These are phyloP conservation scores for Amaranthus tricolor DNA, from an alignment of 179 eudicot species.

Conservation along the genomic window DNA sequence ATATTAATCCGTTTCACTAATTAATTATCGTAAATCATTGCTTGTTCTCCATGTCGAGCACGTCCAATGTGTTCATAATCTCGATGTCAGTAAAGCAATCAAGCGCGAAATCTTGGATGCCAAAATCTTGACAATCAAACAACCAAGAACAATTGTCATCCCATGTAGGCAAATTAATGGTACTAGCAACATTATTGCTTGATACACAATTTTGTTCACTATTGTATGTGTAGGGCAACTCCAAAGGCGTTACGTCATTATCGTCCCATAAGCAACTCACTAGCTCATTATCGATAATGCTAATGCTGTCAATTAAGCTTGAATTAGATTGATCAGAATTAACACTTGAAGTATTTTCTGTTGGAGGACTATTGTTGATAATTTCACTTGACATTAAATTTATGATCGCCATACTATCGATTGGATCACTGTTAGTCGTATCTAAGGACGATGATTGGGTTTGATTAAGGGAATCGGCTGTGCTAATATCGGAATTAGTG, in stretches of 20 bases:
- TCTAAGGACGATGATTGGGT: conserved; percentile 23
- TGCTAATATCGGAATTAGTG: conserved; percentile 29
- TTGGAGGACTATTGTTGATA: conserved; percentile 28
- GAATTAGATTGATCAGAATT: conserved; percentile 27
- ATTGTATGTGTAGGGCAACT: conserved; percentile 30
- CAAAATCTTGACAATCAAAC: conserved; percentile 76
- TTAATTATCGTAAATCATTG: conserved; percentile 8
- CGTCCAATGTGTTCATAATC: conserved; percentile 42
- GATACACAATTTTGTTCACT: conserved; percentile 20
- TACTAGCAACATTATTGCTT: conserved; percentile 14
- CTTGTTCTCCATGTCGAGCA: conserved; percentile 33
- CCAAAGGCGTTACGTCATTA: conserved; percentile 43
- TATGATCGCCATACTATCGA: conserved; percentile 2
- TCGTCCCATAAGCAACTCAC: conserved; percentile 57
- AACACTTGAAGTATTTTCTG: conserved; percentile 34
- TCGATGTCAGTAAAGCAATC: conserved; percentile 49
- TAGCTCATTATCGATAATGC: conserved; percentile 41
- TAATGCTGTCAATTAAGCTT: conserved; percentile 27
- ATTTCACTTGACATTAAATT: conserved; percentile 14
- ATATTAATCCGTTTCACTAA: not conserved
- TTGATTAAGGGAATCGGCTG: conserved; percentile 31
- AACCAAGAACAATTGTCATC: conserved; percentile 51
- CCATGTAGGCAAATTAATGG: conserved; percentile 37
- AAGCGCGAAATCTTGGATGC: conserved; percentile 71
- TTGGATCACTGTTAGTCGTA: conserved; percentile 15